These are phyloP conservation scores for Skeletonema menzelii DNA, from an alignment of 108 stramenopile species.

Conservation along the genomic window DNA sequence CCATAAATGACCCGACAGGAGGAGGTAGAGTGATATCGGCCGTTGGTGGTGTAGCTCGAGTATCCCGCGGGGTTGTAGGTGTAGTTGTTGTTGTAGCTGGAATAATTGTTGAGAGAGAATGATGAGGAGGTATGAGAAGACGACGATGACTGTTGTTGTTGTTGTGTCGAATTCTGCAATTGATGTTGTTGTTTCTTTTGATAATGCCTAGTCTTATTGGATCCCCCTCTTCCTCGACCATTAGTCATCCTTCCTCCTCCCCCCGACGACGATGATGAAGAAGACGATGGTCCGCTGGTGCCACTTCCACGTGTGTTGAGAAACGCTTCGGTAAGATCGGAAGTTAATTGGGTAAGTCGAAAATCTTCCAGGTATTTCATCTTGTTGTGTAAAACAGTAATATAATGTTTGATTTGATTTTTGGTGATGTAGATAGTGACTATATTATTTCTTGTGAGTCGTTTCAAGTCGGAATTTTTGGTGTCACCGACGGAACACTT, in stretches of 20 bases:
- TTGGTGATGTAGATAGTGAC: too few relatives aligned
- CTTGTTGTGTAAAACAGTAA: too few relatives aligned
- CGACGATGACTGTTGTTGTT: neutral
- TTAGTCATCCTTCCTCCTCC: neutral
- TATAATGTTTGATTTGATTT: too few relatives aligned
- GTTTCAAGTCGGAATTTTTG: neutral
- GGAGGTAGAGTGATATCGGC: conserved; percentile 14
- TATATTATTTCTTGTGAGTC: neutral
- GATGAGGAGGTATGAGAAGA: neutral
- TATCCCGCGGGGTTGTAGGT: conserved; percentile 38
- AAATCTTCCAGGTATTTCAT: conserved; percentile 88
- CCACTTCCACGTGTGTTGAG: conserved; percentile 40
- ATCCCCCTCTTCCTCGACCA: neutral
- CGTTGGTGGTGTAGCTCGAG: conserved; percentile 20
- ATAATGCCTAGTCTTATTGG: neutral
- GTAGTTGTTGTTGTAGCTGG: conserved; percentile 31
- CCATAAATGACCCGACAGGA: conserved; percentile 81
- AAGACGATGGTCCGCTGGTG: neutral
- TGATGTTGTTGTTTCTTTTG: neutral
- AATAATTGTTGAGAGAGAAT: conserved; percentile 1
- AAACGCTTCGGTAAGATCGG: conserved; percentile 64
- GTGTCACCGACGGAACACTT: neutral
- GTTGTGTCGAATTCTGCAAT: neutral
- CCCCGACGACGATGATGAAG: neutral
- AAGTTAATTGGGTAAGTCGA: conserved; percentile 69